Conservation (phyloP, 306 rosid species). For the Sechiopsis laciniata region DNA sequence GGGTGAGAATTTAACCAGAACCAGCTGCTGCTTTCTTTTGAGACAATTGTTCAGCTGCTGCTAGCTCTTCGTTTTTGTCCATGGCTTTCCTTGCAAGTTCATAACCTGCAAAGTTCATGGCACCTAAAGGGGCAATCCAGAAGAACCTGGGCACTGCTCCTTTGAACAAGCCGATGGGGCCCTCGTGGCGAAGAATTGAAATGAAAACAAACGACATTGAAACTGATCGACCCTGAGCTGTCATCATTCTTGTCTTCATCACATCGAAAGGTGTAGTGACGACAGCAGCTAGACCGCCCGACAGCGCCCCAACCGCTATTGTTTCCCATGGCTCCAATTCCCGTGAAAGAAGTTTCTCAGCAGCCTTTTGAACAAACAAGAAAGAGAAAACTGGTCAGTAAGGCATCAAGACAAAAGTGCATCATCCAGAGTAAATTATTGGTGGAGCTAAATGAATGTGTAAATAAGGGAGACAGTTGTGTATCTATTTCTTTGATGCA, state of each 20-base stretch:
- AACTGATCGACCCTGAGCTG: slow-evolving; percentile 71
- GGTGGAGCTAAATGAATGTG: background rate
- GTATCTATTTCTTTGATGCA: background rate
- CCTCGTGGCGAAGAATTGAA: slow-evolving; percentile 75
- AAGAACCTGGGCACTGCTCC: slow-evolving; percentile 96
- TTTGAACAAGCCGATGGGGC: slow-evolving; percentile 87
- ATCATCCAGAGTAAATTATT: too few relatives aligned
- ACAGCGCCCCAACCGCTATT: slow-evolving; percentile 85
- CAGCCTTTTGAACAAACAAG: slow-evolving; percentile 42
- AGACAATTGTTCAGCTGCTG: slow-evolving; percentile 35
- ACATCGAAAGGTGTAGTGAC: slow-evolving; percentile 94
- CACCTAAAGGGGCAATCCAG: slow-evolving; percentile 98
- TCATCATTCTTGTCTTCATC: slow-evolving; percentile 99
- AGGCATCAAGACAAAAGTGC: too few relatives aligned
- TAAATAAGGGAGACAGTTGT: background rate
- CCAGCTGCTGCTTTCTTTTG: slow-evolving; percentile 38
- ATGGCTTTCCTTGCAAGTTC: slow-evolving; percentile 94
- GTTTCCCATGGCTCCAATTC: slow-evolving; percentile 97
- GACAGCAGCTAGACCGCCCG: slow-evolving; percentile 95
- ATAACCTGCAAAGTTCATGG: slow-evolving; percentile 98
- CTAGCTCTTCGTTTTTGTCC: slow-evolving; percentile 61
- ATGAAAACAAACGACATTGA: slow-evolving; percentile 68
- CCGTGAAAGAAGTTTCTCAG: slow-evolving; percentile 56
- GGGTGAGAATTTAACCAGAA: slow-evolving; percentile 22
- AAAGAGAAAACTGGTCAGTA: background rate